Percentiles rank a stretch among this genome's conserved stretches.
Evolutionary conservation across 2,329 filamentous ascomycete genomes (phyloP).

Genomic region (Alternaria sp.): DNA sequence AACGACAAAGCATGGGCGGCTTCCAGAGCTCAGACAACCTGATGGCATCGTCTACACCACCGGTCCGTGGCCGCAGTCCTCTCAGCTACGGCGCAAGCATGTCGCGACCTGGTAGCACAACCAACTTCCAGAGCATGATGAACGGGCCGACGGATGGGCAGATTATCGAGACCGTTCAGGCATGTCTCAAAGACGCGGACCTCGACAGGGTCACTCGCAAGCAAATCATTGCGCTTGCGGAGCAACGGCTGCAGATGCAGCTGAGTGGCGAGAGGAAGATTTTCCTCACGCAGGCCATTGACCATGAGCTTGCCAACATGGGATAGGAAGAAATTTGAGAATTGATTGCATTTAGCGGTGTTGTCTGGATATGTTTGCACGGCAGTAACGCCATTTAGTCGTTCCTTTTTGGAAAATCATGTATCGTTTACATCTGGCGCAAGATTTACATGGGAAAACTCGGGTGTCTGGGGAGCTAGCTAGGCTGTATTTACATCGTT

Average conservation of each 20-base stretch:
- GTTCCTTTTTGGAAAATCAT: conserved; percentile 12
- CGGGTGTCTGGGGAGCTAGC: conserved; percentile 5
- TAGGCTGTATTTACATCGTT: conserved; percentile 12
- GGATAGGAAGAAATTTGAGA: conserved; percentile 54
- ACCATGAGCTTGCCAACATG: conserved; percentile 93
- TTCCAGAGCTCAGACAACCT: conserved; percentile 54
- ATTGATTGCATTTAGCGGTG: conserved; percentile 32
- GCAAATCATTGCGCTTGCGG: conserved; percentile 83
- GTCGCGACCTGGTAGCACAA: conserved; percentile 63
- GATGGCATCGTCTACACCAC: conserved; percentile 48
- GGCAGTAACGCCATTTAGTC: conserved; percentile 17
- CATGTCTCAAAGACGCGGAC: conserved; percentile 86
- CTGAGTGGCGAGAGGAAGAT: conserved; percentile 83
- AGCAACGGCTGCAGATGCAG: conserved; percentile 92
- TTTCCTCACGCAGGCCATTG: conserved; percentile 93
- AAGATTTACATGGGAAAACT: conserved; percentile 15
- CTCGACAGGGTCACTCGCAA: conserved; percentile 99
- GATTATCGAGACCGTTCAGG: conserved; percentile 85
- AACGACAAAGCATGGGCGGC: conserved; percentile 54
- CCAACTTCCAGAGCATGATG: conserved; percentile 66
- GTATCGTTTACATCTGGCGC: conserved; percentile 12
- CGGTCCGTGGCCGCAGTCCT: conserved; percentile 58
- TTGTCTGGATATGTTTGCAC: conserved; percentile 24
- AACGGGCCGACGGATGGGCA: conserved; percentile 78
- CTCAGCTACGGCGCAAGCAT: conserved; percentile 56